Evolutionary conservation across 345 rosid species (phyloP), one percentile per base, ranked within the genome.

Genomic region (Citropsis articulata): DNA sequence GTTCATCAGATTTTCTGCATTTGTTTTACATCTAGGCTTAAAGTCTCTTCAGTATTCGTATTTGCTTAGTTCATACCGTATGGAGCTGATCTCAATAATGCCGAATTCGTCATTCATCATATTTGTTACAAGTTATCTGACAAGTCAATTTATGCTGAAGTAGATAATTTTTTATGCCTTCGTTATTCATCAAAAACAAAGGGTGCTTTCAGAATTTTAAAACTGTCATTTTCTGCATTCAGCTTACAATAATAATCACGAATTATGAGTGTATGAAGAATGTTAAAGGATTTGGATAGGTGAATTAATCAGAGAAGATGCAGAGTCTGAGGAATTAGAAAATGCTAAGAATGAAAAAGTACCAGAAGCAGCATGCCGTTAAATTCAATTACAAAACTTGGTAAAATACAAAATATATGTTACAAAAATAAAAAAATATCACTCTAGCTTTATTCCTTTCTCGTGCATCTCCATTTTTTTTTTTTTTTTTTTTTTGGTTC

Each of bases 341-440:
- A 13, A 45, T 0, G 50, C 50, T 16, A 45, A 45, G 16, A 12
- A 12, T 38, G 63, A 63, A 63, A 22, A 63, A 70, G 33, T 24
- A 40, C 33, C 7, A 50, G 33, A 75, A 71, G 57, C 75, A 73
- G 14, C 71, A 71, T 16, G 69, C 53, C 7, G 45, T 68, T 75
- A 78, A 79, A 66, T 81, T 75, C 82, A 66, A 56, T 75, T 75
- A 65, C 87, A 86, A 81, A 84, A 84, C 77, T 86, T 45, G 5
- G 50, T 45, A 45, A 76, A 77, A 72, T 67, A 62, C 72, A 78
- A 72, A 60, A 55, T 80, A 77, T 69, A 67, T 18, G 62, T 79
- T 78, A 70, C 73, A 62, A 7, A 59, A 42, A 42, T 12, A 45
- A 13, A 0, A 45, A 12, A 12, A 12, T 12, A 12, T 73, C 83